phyloP scores from a whole-genome alignment of 2,329 filamentous ascomycete species.

The Rutstroemia sp. region DNA sequence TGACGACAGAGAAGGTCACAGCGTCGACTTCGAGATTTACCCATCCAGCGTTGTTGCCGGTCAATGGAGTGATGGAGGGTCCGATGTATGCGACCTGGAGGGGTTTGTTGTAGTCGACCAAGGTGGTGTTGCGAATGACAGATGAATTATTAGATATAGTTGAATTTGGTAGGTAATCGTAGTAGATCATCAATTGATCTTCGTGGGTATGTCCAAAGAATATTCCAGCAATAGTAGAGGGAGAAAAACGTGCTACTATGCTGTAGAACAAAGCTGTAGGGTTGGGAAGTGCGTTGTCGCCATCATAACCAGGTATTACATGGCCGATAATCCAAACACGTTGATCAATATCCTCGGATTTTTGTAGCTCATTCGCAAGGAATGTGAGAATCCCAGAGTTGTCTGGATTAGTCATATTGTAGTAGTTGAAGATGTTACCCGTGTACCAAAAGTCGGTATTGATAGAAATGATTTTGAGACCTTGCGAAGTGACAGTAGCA shows the following conservation, averaged over 20 bases:
- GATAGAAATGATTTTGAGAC: conserved; percentile 24
- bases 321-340: conserved; percentile 26
- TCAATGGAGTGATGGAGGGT: conserved; percentile 26
- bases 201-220: conserved; percentile 32
- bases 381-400: conserved; percentile 19
- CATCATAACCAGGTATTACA: conserved; percentile 22
- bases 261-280: conserved; percentile 24
- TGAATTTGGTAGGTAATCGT: conserved; percentile 19
- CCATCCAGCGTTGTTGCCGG: conserved; percentile 26
- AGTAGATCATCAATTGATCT: conserved; percentile 29
- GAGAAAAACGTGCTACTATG: conserved; percentile 21
- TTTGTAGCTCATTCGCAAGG: conserved; percentile 21
- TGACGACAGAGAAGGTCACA: conserved; percentile 24
- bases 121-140: conserved; percentile 16
- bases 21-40: conserved; percentile 23
- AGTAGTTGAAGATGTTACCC: conserved; percentile 24
- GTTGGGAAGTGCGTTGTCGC: conserved; percentile 18
- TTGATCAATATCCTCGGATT: conserved; percentile 21
- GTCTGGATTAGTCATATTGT: conserved; percentile 24
- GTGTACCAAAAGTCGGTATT: conserved; percentile 28
- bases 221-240: conserved; percentile 27
- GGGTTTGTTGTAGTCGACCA: conserved; percentile 21
- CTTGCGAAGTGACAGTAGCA: conserved; percentile 5
- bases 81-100: conserved; percentile 24
- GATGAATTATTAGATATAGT: not conserved